phyloP scores from a whole-genome alignment of 495 filamentous ascomycete genomes.

The Aspergillus cavernicola region DNA sequence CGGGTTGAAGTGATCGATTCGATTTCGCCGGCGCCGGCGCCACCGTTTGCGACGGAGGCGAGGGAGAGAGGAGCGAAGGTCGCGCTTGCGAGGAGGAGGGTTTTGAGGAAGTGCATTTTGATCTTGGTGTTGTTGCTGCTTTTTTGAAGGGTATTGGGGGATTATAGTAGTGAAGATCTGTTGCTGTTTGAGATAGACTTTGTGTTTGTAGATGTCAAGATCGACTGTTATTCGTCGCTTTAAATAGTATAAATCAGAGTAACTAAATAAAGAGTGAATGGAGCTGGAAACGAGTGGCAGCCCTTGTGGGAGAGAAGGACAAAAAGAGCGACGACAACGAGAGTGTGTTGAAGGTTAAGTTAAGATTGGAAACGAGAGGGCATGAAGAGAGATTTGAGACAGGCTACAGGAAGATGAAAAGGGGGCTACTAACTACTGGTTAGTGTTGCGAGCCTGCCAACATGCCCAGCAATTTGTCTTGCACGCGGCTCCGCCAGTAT shows the following conservation, averaged over 20 bases:
- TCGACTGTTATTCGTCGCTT: background rate
- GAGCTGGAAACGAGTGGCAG: constrained; percentile 41
- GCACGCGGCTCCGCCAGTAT: background rate
- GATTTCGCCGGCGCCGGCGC: constrained; percentile 11
- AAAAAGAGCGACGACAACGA: constrained; percentile 8
- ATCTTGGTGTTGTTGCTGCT: too few relatives aligned
- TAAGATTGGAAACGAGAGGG: background rate
- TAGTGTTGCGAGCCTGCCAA: too few relatives aligned
- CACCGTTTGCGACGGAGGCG: constrained; percentile 25
- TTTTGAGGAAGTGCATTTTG: constrained; percentile 27
- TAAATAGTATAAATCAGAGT: background rate
- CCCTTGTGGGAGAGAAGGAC: constrained; percentile 30
- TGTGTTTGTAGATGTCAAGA: too few relatives aligned
- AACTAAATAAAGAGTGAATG: constrained; percentile 33
- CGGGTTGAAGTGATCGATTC: constrained; percentile 13
- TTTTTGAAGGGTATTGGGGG: too few relatives aligned
- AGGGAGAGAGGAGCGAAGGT: constrained; percentile 32
- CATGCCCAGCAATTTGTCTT: background rate
- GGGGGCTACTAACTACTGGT: background rate
- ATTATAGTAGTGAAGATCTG: background rate
- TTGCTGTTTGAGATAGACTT: background rate
- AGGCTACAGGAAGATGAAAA: background rate
- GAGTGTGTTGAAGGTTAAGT: background rate
- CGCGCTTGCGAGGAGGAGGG: constrained; percentile 28
- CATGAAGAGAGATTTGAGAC: background rate